These are phyloP conservation scores for Castanospermum australe DNA, from an alignment of 306 rosid species.

Conservation along the genomic window DNA sequence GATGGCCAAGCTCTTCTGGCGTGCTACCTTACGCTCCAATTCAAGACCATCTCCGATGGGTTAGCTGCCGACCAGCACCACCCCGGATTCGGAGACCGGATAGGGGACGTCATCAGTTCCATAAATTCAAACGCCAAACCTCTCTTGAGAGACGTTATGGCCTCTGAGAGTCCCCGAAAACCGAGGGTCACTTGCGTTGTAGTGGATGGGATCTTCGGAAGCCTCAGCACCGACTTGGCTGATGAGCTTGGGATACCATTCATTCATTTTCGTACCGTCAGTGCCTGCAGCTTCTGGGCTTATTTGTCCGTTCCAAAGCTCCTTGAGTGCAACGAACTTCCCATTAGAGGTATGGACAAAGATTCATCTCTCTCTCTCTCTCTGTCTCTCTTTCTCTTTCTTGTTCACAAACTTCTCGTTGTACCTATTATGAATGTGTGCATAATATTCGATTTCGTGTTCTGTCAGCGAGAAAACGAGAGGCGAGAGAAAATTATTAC, in stretches of 20 bases:
- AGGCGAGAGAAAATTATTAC: too few species aligned
- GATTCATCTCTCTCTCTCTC: too few species aligned
- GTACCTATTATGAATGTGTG: too few species aligned
- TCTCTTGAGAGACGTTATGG: conserved; percentile 24
- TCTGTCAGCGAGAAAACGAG: too few species aligned
- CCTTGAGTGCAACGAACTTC: conserved; percentile 36
- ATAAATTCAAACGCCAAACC: conserved; percentile 23
- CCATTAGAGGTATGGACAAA: conserved; percentile 40
- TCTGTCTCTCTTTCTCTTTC: too few species aligned
- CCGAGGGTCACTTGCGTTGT: conserved; percentile 38
- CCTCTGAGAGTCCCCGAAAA: background rate
- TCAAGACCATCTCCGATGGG: conserved; percentile 44
- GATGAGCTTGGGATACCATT: conserved; percentile 29
- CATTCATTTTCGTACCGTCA: conserved; percentile 41
- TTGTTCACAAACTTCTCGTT: too few species aligned
- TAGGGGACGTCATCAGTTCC: background rate
- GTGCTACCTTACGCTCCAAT: conserved; percentile 36
- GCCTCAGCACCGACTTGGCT: conserved; percentile 30
- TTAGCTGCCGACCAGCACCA: conserved; percentile 18
- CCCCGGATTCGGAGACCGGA: conserved; percentile 17
- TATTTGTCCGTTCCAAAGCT: conserved; percentile 33
- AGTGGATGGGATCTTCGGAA: conserved; percentile 42
- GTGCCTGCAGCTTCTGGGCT: conserved; percentile 51
- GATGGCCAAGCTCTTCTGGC: conserved; percentile 20
- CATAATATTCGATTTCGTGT: too few species aligned